phyloP scores from a whole-genome alignment of 441 rosid species.

The Gossypium gossypioides region DNA sequence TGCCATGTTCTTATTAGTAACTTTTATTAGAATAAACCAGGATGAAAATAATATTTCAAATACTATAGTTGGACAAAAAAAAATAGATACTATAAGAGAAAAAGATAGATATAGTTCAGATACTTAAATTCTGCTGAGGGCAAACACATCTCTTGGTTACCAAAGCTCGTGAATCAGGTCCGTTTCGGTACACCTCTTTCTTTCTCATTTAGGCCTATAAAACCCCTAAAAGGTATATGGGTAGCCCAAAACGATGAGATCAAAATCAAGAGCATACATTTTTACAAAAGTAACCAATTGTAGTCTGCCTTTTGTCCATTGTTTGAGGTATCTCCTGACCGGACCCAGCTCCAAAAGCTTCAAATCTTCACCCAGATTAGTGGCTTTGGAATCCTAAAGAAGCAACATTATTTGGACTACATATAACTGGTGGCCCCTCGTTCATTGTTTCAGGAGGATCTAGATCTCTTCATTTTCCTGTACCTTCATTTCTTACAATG shows the following conservation, averaged over 20 bases:
- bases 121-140: no score
- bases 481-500: not conserved
- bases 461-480: not conserved
- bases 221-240: not conserved
- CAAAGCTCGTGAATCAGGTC: not conserved
- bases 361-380: not conserved
- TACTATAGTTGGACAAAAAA: no score
- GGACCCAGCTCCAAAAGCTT: not conserved
- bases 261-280: not conserved
- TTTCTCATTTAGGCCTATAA: not conserved
- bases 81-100: no score
- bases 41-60: no score
- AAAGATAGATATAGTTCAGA: no score
- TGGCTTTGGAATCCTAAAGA: not conserved
- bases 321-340: not conserved
- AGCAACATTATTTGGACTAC: not conserved
- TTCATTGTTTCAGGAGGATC: not conserved
- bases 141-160: no score
- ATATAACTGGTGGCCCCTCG: not conserved
- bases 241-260: not conserved
- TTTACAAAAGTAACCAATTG: not conserved
- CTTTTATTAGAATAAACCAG: no score
- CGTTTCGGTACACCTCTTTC: not conserved
- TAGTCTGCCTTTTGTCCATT: not conserved
- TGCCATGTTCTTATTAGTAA: no score